Evolutionary conservation across 768 basidiomycete genomes (phyloP), one percentile per base, ranked within the genome.

Genomic region (Termitomyces sp.): DNA sequence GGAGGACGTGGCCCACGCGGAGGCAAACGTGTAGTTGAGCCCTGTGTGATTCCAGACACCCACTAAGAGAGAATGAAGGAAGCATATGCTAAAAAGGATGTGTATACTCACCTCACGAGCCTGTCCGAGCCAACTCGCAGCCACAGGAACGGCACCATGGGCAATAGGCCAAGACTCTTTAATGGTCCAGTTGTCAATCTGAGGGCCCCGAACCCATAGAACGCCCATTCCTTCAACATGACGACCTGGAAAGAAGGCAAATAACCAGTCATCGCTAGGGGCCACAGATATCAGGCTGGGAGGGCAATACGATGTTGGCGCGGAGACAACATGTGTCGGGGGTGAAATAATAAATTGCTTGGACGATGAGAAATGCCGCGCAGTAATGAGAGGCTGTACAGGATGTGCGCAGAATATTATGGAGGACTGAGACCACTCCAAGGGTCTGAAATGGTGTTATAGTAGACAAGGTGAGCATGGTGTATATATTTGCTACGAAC

Each of bases 341-440:
- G 86, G 81, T 3, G 77, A 80, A 14, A 92, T 68, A 0, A 73
- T 63, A 64, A 91, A 90, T 62, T 86, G 84, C 55, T 81, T 86
- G 8, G 86, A 83, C 3, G 89, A 88, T 10, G 89, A 85, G 65
- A 91, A 89, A 63, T 88, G 82, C 40, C 85, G 83, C 9, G 80
- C 88, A 15, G 82, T 72, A 14, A 93, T 73, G 20, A 80, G 63
- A 38, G 91, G 85, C 64, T 84, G 83, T 0, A 79, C 78, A 37
- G 85, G 80, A 68, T 91, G 88, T 0, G 90, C 79, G 9, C 84
- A 83, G 70, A 91, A 87, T 68, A 92, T 83, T 12, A 84, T 78
- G 37, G 87, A 90, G 3, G 85, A 84, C 38, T 76, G 75, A 0
- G 90, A 86, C 91, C 91, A 92, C 63, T 81, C 82, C 4, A 91